phyloP scores from a whole-genome alignment of 2,329 filamentous ascomycete genomes.

The Neonectria punicea region DNA sequence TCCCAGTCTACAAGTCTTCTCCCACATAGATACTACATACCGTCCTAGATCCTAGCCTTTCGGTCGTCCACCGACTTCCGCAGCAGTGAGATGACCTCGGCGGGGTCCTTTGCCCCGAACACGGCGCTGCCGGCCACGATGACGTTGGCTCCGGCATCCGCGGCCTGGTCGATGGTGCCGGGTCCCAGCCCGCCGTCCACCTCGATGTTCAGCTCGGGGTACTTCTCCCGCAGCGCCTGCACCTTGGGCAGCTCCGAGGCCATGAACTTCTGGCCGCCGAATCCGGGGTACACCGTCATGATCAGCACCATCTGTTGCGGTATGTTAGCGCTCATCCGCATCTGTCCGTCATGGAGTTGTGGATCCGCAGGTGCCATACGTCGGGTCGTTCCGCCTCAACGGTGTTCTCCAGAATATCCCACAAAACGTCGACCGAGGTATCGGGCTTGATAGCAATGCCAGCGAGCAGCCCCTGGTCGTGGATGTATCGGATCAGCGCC shows the following conservation, averaged over 20 bases:
- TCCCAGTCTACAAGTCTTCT: conserved; percentile 29
- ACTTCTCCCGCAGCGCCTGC: conserved; percentile 80
- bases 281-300: conserved; percentile 98
- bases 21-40: not conserved
- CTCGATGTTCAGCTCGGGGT: conserved; percentile 95
- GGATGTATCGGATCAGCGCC: conserved; percentile 90
- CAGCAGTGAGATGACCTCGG: conserved; percentile 85
- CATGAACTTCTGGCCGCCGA: conserved; percentile 99
- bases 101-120: conserved; percentile 90
- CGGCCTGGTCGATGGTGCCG: conserved; percentile 91
- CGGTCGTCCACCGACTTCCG: conserved; percentile 79
- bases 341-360: not conserved
- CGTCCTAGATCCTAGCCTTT: conserved; percentile 49
- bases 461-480: conserved; percentile 86
- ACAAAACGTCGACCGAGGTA: conserved; percentile 90
- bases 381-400: conserved; percentile 84
- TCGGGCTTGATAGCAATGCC: conserved; percentile 96
- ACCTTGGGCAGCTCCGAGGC: conserved; percentile 95
- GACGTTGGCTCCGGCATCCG: conserved; percentile 95
- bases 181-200: conserved; percentile 93
- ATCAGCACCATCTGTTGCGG: conserved; percentile 87
- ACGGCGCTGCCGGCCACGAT: conserved; percentile 97
- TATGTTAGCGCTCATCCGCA: conserved; percentile 24
- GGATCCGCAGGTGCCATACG: conserved; percentile 65
- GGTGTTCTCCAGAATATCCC: conserved; percentile 82